Evolutionary conservation across 148 eudicot species (phyloP).

Genomic region (Vaccinium corymbosum): DNA sequence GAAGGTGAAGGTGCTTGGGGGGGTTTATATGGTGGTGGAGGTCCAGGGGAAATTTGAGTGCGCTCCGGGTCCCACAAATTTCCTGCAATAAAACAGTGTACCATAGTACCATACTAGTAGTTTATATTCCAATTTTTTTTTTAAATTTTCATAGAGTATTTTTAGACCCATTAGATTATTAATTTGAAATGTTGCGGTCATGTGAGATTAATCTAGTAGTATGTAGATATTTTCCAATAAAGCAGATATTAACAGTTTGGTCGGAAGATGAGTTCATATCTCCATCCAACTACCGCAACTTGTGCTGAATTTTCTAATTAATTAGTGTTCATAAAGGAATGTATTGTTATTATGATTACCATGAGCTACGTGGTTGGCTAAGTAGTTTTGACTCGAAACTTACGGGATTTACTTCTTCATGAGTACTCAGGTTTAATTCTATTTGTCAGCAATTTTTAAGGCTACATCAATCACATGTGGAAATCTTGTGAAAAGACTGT

Average conservation of each 20-base stretch:
- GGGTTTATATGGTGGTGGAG: background rate
- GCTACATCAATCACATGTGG: rapidly evolving
- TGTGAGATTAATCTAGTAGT: background rate
- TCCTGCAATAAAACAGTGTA: background rate
- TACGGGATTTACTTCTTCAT: too few species aligned
- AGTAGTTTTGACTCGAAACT: too few species aligned
- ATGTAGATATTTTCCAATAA: too few species aligned
- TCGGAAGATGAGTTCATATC: too few species aligned
- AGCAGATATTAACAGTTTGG: too few species aligned
- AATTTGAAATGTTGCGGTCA: background rate
- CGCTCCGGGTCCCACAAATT: background rate
- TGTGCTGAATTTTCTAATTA: too few species aligned
- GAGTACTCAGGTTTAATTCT: background rate
- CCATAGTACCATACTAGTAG: background rate
- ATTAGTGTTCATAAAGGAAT: too few species aligned
- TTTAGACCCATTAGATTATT: background rate
- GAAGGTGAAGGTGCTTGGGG: background rate
- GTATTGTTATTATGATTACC: too few species aligned
- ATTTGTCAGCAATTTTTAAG: background rate
- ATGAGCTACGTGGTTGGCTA: too few species aligned
- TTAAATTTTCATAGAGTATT: background rate
- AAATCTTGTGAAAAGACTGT: too few species aligned
- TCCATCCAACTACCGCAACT: too few species aligned
- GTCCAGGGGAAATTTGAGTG: background rate
- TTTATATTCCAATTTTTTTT: background rate